Evolutionary conservation across 2,329 filamentous ascomycete genomes (phyloP), one percentile per base, ranked within the genome.

Genomic region (Coniochaeta hoffmannii): DNA sequence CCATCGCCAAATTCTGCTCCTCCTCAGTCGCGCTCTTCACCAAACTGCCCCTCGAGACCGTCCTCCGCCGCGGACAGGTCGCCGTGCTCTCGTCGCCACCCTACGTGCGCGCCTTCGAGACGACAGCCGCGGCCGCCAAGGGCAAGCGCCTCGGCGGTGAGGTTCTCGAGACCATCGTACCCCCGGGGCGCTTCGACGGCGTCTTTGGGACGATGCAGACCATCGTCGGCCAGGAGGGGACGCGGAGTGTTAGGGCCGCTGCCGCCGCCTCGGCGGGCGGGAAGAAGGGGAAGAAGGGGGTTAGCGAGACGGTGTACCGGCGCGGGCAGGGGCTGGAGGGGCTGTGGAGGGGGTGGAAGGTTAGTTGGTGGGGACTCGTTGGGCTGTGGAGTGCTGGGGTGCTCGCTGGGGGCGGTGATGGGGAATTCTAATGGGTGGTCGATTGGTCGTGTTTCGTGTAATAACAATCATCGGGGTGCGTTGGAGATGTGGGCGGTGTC

Each of bases 11-110:
- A 54, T 96, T 97, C 71, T 77, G 89, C 61, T 85, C 89, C 14
- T 91, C 89, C 2, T 85, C 86, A 0, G 78, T 85, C 2, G 92
- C 96, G 51, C 81, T 97, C 31, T 88, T 94, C 64, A 71, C 96
- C 61, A 92, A 93, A 65, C 82, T 97, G 12, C 94, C 94, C 0
- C 77, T 97, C 4, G 94, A 99, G 72, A 97, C 93, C 0, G 88
- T 96, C 15, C 80, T 97, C 8, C 86, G 94, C 50, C 84, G 94
- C 57, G 93, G 90, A 5, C 94, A 99, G 70, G 87, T 94, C 57
- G 78, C 86, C 1, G 84, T 90, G 1, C 78, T 90, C 49, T 78
- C 79, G 15, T 77, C 78, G 14, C 77, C 79, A 1, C 64, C 72
- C 11, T 80, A 83, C 55, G 61, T 79, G 2, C 68, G 70, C 11